Evolutionary conservation across 371 early-diverging fungal species (phyloP).

Genomic region (Mucor plumbeus): DNA sequence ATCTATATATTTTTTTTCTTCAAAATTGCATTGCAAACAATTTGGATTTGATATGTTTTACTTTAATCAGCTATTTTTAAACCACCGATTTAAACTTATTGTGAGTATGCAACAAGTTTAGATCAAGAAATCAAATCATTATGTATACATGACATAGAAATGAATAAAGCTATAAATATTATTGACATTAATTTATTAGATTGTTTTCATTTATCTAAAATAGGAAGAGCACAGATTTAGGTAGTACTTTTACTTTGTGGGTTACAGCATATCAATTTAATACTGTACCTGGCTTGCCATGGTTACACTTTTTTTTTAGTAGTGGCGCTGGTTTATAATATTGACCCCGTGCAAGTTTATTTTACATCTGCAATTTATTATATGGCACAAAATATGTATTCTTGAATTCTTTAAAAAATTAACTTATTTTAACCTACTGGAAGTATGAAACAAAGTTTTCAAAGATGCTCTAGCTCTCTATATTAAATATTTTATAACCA

Average conservation of each 20-base stretch:
- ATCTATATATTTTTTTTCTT: not conserved
- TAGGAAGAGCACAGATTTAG: not conserved
- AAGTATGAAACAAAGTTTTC: too few species aligned
- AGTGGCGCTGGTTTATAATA: not conserved
- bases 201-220: not conserved
- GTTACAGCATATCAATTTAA: not conserved
- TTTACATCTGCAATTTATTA: too few species aligned
- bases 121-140: not conserved
- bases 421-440: too few species aligned
- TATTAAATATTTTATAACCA: too few species aligned
- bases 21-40: not conserved
- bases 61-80: not conserved
- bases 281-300: not conserved
- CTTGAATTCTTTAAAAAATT: too few species aligned
- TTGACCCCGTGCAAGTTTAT: not conserved
- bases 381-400: too few species aligned
- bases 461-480: too few species aligned
- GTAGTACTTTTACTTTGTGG: not conserved
- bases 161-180: not conserved
- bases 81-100: not conserved
- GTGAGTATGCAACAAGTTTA: not conserved
- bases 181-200: not conserved
- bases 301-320: not conserved
- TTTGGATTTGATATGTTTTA: conserved; percentile 4
- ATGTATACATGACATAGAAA: not conserved